Evolutionary conservation across 192 early-diverging fungal species (phyloP).

Genomic region (Backusella tarrabulga): DNA sequence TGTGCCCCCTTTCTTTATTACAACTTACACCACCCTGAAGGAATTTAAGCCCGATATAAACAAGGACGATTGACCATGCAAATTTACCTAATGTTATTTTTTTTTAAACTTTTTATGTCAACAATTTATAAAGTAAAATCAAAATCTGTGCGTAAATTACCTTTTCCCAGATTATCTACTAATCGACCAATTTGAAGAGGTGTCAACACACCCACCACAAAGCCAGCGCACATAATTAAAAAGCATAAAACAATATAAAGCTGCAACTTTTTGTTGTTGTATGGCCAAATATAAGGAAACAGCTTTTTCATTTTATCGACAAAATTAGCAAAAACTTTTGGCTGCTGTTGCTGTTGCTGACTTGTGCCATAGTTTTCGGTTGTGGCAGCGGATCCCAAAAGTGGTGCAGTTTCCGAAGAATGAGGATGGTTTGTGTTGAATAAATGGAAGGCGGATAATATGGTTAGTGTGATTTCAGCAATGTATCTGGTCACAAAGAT

Average conservation of each 20-base stretch:
- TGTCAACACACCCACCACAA: slow-evolving; percentile 80
- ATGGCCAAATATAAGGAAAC: slow-evolving; percentile 85
- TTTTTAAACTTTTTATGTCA: background rate
- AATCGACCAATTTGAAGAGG: slow-evolving; percentile 82
- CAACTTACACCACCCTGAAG: slow-evolving; percentile 69
- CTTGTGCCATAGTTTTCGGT: slow-evolving; percentile 18
- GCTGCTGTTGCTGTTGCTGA: slow-evolving; percentile 25
- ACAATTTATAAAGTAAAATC: background rate
- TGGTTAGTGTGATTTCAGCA: slow-evolving; percentile 27
- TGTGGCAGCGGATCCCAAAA: slow-evolving; percentile 22
- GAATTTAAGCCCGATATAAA: slow-evolving; percentile 65
- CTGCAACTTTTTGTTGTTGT: slow-evolving; percentile 56
- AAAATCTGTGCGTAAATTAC: background rate
- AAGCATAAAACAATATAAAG: slow-evolving; percentile 70
- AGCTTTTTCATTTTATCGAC: slow-evolving; percentile 60
- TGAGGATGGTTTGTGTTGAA: slow-evolving; percentile 26
- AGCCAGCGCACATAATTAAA: slow-evolving; percentile 57
- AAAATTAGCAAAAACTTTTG: slow-evolving; percentile 43
- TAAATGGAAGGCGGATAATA: slow-evolving; percentile 38
- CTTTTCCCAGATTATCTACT: slow-evolving; percentile 62
- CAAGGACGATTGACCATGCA: slow-evolving; percentile 52
- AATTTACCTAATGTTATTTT: slow-evolving; percentile 17
- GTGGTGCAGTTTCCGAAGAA: background rate
- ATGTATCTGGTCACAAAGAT: slow-evolving; percentile 50
- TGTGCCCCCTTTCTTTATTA: background rate